phyloP scores from a whole-genome alignment of 768 basidiomycete species.

The Boletus subcaerulescens region DNA sequence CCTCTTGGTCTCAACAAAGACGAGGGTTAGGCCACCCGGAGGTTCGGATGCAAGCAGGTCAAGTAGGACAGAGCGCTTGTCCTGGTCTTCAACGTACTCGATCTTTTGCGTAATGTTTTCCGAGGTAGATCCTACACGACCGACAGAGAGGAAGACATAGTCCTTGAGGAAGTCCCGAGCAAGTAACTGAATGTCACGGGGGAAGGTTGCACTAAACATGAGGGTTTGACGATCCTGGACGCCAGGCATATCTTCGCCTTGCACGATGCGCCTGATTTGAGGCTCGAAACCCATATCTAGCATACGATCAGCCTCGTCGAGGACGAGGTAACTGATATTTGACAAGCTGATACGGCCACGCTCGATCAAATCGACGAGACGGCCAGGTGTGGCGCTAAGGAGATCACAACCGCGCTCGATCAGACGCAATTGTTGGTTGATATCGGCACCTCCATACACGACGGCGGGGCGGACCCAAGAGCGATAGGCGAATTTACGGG shows the following conservation, averaged over 20 bases:
- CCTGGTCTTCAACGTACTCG: slow-evolving; percentile 95
- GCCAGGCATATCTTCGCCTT: slow-evolving; percentile 98
- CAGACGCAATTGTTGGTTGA: slow-evolving; percentile 87
- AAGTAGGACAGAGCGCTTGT: slow-evolving; percentile 95
- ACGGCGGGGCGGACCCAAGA: slow-evolving; percentile 99
- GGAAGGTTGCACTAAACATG: slow-evolving; percentile 99
- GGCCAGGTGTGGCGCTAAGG: slow-evolving; percentile 94
- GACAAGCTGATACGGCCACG: slow-evolving; percentile 94
- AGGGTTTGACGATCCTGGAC: slow-evolving; percentile 90
- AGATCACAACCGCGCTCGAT: slow-evolving; percentile 98
- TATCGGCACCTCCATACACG: slow-evolving; percentile 98
- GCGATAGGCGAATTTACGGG: slow-evolving; percentile 97
- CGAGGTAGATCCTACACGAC: slow-evolving; percentile 96
- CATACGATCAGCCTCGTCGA: slow-evolving; percentile 99
- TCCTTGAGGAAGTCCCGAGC: slow-evolving; percentile 97
- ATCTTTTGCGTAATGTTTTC: slow-evolving; percentile 99
- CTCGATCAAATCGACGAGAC: slow-evolving; percentile 97
- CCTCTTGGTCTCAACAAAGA: slow-evolving; percentile 99
- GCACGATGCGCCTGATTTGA: slow-evolving; percentile 96
- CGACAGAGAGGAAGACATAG: slow-evolving; percentile 98
- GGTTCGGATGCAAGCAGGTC: slow-evolving; percentile 84
- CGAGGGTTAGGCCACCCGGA: slow-evolving; percentile 76
- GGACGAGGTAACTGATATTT: slow-evolving; percentile 96
- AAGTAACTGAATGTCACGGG: slow-evolving; percentile 96
- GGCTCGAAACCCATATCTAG: slow-evolving; percentile 99